A percentile compares a stretch with the other conserved stretches of the same genome.
These are phyloP conservation scores for Decorospora gaudefroyi DNA, from an alignment of 2,329 filamentous ascomycete genomes.

Conservation along the genomic window DNA sequence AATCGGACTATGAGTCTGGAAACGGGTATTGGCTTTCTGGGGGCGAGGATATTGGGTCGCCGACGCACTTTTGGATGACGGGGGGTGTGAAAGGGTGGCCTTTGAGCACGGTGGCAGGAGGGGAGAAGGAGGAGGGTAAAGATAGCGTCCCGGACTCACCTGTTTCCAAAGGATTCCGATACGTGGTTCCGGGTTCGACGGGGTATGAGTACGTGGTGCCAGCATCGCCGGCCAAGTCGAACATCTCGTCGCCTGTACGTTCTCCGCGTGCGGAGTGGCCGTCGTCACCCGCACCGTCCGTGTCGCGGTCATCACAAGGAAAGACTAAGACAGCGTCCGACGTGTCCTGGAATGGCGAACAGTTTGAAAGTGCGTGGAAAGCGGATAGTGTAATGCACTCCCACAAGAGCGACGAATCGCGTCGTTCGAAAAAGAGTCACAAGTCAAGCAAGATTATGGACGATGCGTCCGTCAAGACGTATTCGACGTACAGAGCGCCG, in stretches of 20 bases:
- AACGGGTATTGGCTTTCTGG: conserved; percentile 1
- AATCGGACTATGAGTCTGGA: conserved; percentile 22
- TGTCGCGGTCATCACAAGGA: conserved; percentile 2
- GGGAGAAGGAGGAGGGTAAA: neutral
- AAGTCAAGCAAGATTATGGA: conserved; percentile 8
- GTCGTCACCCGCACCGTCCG: conserved; percentile 15
- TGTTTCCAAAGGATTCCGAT: neutral
- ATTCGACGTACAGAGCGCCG: conserved; percentile 28
- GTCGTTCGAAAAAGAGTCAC: neutral
- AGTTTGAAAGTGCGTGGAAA: conserved; percentile 4
- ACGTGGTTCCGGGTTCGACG: neutral
- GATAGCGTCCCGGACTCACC: neutral
- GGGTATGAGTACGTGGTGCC: neutral
- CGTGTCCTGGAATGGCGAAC: neutral
- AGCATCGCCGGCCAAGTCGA: neutral
- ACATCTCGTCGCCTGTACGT: conserved; percentile 4
- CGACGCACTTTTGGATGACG: conserved; percentile 31
- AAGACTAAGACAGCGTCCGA: neutral
- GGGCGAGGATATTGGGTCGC: conserved; percentile 13
- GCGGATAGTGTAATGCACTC: conserved; percentile 1
- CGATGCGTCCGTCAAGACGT: conserved; percentile 12
- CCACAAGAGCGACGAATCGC: conserved; percentile 2
- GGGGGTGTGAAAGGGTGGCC: conserved; percentile 24
- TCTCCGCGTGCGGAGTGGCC: conserved; percentile 18
- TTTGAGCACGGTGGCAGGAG: conserved; percentile 3